Evolutionary conservation across 768 basidiomycete species (phyloP), one percentile per base, ranked within the genome.

Genomic region (Strobilomyces dryophilus): DNA sequence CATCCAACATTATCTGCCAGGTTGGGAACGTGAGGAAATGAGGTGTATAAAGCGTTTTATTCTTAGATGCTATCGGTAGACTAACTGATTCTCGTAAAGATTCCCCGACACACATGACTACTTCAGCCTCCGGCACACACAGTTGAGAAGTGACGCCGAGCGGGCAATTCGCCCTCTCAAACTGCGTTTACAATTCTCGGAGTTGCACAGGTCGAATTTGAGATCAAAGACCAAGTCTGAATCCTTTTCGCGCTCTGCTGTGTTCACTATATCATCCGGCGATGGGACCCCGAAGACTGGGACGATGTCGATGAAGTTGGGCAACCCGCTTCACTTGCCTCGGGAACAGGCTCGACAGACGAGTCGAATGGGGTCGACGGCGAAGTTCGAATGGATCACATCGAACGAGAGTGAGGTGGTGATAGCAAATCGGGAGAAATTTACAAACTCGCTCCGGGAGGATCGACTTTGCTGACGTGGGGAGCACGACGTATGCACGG

Each of bases 211-310:
- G 17, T 17, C 36, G 45, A 63, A 12, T 62, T 56, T 17, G 21
- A 39, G n/a, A 57, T 65, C 49, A n/a, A 37, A 1, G 44, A 57
- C 5, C 70, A 71, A 49, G 61, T 58, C 4, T 26, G 45, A 1
- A 61, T 71, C 36, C 59, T 63, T 3, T 32, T 53, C 26, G 63
- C 57, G 0, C 55, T 68, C 0, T 64, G 56, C 18, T 61, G 61
- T 9, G 17, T 66, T 1, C 68, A 66, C 57, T 68, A 70, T 50
- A 69, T 67, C 43, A 60, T 67, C 35, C 45, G 45, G 9, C 40
- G 17, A 1, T 45, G 57, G 21, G 55, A 63, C 52, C 32, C 49
- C 4, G 39, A 52, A 21, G 37, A 48, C 18, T 12, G 6, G 29
- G 29, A 6, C 29, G 9, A 11, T 7, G 29, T n/a, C 9, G 44